Percentiles rank a stretch among this genome's conserved stretches.
These are phyloP conservation scores for Candida quercuum DNA, from an alignment of 805 yeast species.

Conservation along the genomic window DNA sequence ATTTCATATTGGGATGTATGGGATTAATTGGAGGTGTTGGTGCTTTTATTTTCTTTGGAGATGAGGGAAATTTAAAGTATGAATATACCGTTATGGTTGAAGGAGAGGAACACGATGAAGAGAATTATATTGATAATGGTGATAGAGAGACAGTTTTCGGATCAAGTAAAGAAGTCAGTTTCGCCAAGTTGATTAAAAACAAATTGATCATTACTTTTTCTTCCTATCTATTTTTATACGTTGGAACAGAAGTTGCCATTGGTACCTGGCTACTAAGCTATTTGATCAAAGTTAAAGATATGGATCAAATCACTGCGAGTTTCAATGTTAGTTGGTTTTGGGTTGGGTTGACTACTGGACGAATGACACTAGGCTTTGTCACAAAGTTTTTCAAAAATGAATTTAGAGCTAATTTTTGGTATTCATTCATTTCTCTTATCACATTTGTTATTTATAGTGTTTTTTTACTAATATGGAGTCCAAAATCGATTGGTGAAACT, in stretches of 20 bases:
- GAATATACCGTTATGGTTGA: conserved; percentile 5
- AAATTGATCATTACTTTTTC: conserved; percentile 43
- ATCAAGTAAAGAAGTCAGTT: conserved; percentile 1
- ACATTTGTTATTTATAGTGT: conserved; percentile 19
- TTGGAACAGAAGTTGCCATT: conserved; percentile 64
- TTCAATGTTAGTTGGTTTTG: conserved; percentile 67
- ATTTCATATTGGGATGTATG: conserved; percentile 36
- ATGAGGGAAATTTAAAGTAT: conserved; percentile 35
- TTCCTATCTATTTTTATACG: conserved; percentile 50
- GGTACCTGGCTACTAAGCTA: conserved; percentile 72
- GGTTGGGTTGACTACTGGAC: conserved; percentile 65
- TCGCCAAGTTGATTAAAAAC: conserved; percentile 21
- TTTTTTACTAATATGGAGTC: neutral
- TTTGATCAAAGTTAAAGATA: conserved; percentile 48
- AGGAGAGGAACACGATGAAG: neutral
- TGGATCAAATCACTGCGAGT: conserved; percentile 43
- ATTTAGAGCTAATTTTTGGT: conserved; percentile 30
- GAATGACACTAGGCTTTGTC: conserved; percentile 52
- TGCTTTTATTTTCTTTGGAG: conserved; percentile 39
- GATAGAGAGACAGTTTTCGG: too few relatives aligned
- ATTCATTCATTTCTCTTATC: conserved; percentile 30
- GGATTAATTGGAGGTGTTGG: conserved; percentile 24
- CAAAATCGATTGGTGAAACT: neutral
- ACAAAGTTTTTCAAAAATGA: conserved; percentile 44
- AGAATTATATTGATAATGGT: neutral